Conservation (phyloP, 2,329 filamentous ascomycete genomes). For the Trichoderma citrinoviride region DNA sequence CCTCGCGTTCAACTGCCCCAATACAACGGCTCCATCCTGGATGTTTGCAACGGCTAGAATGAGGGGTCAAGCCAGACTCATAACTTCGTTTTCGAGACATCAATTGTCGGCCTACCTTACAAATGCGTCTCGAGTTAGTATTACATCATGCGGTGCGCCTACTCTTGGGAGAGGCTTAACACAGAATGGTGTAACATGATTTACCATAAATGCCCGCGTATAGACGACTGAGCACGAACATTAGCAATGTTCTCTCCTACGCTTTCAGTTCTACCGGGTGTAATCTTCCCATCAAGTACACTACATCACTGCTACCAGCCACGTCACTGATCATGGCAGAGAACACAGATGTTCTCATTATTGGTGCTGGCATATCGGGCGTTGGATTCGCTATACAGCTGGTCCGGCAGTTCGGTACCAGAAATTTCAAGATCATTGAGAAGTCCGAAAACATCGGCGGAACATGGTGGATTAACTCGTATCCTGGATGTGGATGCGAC, state of each 20-base stretch:
- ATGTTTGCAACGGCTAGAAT: background rate
- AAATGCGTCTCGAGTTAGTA: no score
- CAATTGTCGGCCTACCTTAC: background rate
- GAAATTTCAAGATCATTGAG: constrained; percentile 30
- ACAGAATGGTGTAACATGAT: no score
- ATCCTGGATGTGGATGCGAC: constrained; percentile 31
- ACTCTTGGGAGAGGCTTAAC: no score
- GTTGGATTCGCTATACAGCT: constrained; percentile 29
- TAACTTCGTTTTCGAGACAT: no score
- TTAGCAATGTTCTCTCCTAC: no score
- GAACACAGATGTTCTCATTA: constrained; percentile 30
- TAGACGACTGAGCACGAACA: no score
- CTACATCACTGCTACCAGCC: no score
- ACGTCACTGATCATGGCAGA: constrained; percentile 7
- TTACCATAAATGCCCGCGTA: no score
- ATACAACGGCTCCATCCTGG: no score
- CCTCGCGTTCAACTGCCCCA: no score
- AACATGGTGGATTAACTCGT: constrained; percentile 31
- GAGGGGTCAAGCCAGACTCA: background rate
- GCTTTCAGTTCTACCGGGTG: background rate
- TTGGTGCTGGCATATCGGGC: constrained; percentile 32
- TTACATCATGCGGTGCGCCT: no score
- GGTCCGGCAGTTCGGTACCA: constrained; percentile 22
- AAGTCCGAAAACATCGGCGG: constrained; percentile 27
- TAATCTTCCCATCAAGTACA: background rate